Base-by-base conservation (phyloP, 164 flowering plant genomes). In the Tetrastigma voinierianum region DNA sequence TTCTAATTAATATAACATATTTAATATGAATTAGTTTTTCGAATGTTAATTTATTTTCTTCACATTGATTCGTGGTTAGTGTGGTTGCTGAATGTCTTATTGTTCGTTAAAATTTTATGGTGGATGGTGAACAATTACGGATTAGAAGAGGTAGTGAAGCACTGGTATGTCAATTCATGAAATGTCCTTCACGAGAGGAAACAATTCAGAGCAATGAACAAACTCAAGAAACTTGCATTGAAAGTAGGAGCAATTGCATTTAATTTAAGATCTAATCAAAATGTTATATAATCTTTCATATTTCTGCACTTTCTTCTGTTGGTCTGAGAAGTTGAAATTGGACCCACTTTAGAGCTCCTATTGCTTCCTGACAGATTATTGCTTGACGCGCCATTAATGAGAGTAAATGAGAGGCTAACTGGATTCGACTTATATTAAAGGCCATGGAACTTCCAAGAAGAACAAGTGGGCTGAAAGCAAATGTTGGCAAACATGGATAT, bases 161-260 rank as follows among this genome's bases (percentile, higher is more conserved):
- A 73, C n/a, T n/a, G n/a, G n/a, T n/a, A n/a, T n/a, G n/a, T n/a
- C n/a, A n/a, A n/a, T n/a, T n/a, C n/a, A n/a, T n/a, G n/a, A n/a
- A n/a, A n/a, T n/a, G 98, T 91, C 20, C 91, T 93, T 57, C 77
- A 89, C 10, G 80, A 97, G 74, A 85, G 91, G 97, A 93, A 93
- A 82, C 98, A 93, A 67, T 93, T 91, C 79, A 82, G 96, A 79
- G 95, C 89, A 19, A 93, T 93, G 98, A 93, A 93, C 86, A 90
- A 93, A 77, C 87, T 93, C 61, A 93, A 93, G 76, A 82, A 93
- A 72, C 90, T 93, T 56, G 98, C 98, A 16, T 68, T 93, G 53
- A 91, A 91, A 93, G 98, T 91, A 64, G 12, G 61, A 32, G 40
- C 6, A 4, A 32, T 32, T 32, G 40, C 7, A 3, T 32, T 32